Percentiles rank a stretch among this genome's conserved stretches.
Conservation (phyloP, 805 yeast genomes). For the Diddensiella santjacobensis region DNA sequence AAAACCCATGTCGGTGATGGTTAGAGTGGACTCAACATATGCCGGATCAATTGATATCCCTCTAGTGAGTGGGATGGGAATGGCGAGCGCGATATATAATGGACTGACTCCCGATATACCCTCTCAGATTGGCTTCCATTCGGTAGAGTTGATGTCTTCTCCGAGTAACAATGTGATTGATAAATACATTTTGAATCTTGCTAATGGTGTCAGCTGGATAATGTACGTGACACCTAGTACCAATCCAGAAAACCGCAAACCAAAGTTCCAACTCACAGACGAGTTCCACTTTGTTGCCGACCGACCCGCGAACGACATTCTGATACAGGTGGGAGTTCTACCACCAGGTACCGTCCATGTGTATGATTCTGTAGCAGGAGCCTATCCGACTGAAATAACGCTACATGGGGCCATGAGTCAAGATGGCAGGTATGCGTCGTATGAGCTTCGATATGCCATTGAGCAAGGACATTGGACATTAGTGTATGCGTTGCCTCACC, state of each 20-base stretch:
- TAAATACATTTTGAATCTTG: conserved; percentile 54
- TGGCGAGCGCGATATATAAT: conserved; percentile 47
- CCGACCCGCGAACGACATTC: conserved; percentile 43
- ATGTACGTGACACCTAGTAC: conserved; percentile 43
- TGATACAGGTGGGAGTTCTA: conserved; percentile 57
- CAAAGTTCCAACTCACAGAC: not conserved
- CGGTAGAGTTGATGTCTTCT: conserved; percentile 40
- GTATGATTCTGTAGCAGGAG: conserved; percentile 63
- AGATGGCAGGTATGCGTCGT: conserved; percentile 43
- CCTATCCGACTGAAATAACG: conserved; percentile 48
- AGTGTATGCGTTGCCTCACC: conserved; percentile 62
- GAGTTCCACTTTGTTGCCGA: conserved; percentile 32
- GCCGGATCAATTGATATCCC: conserved; percentile 31
- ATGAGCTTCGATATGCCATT: conserved; percentile 40
- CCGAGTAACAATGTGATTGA: conserved; percentile 32
- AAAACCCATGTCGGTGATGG: conserved; percentile 6
- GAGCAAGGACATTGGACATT: conserved; percentile 44
- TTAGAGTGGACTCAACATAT: not conserved
- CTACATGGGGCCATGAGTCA: conserved; percentile 37
- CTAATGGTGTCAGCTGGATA: conserved; percentile 61
- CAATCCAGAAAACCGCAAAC: conserved; percentile 23
- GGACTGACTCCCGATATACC: conserved; percentile 32
- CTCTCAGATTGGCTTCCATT: conserved; percentile 63
- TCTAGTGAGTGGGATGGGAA: conserved; percentile 60
- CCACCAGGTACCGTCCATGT: conserved; percentile 24